Conservation (phyloP, 73 alveolate genomes). For the Blepharisma stoltei region DNA sequence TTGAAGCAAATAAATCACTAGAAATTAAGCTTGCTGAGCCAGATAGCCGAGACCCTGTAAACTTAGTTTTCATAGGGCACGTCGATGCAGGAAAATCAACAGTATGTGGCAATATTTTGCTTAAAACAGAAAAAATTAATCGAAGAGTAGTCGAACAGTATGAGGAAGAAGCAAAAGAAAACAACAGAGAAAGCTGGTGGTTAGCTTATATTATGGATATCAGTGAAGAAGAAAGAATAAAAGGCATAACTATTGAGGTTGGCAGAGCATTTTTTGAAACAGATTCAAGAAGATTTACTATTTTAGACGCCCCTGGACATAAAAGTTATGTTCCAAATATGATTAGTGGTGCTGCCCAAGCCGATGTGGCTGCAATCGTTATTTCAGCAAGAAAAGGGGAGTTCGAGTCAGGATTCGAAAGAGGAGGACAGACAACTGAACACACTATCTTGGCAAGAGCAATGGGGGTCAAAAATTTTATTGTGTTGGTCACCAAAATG, state of each 20-base stretch:
- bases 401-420: constrained; percentile 99
- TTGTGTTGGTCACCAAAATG: constrained; percentile 93
- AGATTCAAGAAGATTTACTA: constrained; percentile 36
- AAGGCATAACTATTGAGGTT: constrained; percentile 98
- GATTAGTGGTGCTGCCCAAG: constrained; percentile 99
- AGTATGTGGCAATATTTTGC: constrained; percentile 92
- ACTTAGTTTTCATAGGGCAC: constrained; percentile 96
- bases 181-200: constrained; percentile 96
- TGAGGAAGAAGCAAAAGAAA: constrained; percentile 95
- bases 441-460: constrained; percentile 96
- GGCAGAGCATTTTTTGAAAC: constrained; percentile 98
- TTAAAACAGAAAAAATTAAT: constrained; percentile 82
- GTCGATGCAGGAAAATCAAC: constrained; percentile 99
- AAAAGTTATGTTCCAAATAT: constrained; percentile 98
- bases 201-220: constrained; percentile 98
- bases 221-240: constrained; percentile 67
- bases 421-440: constrained; percentile 99
- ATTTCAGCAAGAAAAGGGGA: constrained; percentile 97
- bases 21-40: too few species aligned
- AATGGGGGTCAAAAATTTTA: constrained; percentile 79
- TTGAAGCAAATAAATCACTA: too few species aligned
- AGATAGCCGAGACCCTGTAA: constrained; percentile 55
- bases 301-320: constrained; percentile 99
- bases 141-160: constrained; percentile 92
- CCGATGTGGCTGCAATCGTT: constrained; percentile 95